Conservation (phyloP, 768 basidiomycete genomes). For the Phaffia australis region DNA sequence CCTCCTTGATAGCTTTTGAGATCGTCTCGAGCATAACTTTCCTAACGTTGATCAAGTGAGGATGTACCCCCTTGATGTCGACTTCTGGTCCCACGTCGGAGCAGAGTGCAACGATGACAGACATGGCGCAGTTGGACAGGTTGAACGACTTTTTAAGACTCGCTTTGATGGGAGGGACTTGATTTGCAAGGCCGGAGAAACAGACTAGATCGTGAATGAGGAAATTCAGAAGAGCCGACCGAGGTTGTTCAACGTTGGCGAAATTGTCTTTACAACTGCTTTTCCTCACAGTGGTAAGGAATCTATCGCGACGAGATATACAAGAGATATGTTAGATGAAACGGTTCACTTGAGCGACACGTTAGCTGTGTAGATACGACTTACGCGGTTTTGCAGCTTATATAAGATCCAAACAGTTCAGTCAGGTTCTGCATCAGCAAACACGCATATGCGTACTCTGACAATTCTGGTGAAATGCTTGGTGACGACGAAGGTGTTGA, state of each 20-base stretch:
- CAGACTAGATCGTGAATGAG: conserved; percentile 24
- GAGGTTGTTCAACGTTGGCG: conserved; percentile 8
- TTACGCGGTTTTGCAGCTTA: conserved; percentile 70
- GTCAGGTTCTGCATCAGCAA: conserved; percentile 45
- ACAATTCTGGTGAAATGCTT: not conserved
- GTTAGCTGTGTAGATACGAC: not conserved
- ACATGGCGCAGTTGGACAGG: conserved; percentile 44
- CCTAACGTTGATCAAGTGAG: conserved; percentile 74
- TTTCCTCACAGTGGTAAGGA: conserved; percentile 24
- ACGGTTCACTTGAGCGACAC: not conserved
- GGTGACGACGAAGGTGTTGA: conserved; percentile 1
- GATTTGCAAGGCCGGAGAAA: conserved; percentile 25
- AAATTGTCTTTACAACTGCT: conserved; percentile 21
- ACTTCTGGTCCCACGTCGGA: conserved; percentile 60
- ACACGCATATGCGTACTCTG: conserved; percentile 30
- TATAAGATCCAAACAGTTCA: conserved; percentile 86
- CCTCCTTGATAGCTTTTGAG: conserved; percentile 74
- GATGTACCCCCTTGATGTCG: conserved; percentile 59
- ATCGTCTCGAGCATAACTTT: conserved; percentile 84
- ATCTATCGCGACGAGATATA: conserved; percentile 4
- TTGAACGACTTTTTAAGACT: conserved; percentile 32
- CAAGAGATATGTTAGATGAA: not conserved
- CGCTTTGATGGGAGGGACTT: conserved; percentile 14
- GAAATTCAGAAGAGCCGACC: conserved; percentile 23
- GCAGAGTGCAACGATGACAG: conserved; percentile 83